phyloP scores from a whole-genome alignment of 805 yeast species.

The Wickerhamiella vanderwaltii region DNA sequence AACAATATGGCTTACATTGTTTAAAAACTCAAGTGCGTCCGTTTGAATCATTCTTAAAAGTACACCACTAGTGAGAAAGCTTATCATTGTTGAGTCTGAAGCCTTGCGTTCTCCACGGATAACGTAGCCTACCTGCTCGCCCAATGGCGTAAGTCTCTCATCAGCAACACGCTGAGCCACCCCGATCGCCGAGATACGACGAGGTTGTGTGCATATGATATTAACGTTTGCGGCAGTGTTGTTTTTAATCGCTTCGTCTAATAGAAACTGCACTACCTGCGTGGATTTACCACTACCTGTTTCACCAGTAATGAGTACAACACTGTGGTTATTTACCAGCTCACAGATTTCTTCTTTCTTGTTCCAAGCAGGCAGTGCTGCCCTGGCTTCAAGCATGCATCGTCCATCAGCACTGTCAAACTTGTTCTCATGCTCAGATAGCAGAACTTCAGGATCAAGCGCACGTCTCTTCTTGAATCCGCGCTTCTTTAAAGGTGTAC shows the following conservation, averaged over 20 bases:
- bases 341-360: conserved; percentile 45
- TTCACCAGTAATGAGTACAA: conserved; percentile 82
- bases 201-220: conserved; percentile 85
- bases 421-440: conserved; percentile 29
- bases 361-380: conserved; percentile 72
- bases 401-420: conserved; percentile 27
- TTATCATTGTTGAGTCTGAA: conserved; percentile 48
- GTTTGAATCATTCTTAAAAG: conserved; percentile 71
- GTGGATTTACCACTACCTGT: conserved; percentile 98
- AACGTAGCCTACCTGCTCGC: conserved; percentile 74
- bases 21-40: conserved; percentile 27
- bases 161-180: conserved; percentile 84
- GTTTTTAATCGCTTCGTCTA: conserved; percentile 47
- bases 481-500: neutral
- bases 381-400: conserved; percentile 37
- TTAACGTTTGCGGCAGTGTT: conserved; percentile 34
- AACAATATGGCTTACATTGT: conserved; percentile 52
- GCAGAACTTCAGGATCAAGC: conserved; percentile 28
- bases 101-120: conserved; percentile 78
- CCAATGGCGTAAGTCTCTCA: conserved; percentile 55
- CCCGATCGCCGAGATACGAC: conserved; percentile 92
- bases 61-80: conserved; percentile 89
- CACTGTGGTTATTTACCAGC: conserved; percentile 45
- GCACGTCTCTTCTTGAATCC: conserved; percentile 9
- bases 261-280: conserved; percentile 78